A percentile compares a stretch with the other conserved stretches of the same genome.
These are phyloP conservation scores for Medicago arabica DNA, from an alignment of 306 rosid species.

Conservation along the genomic window DNA sequence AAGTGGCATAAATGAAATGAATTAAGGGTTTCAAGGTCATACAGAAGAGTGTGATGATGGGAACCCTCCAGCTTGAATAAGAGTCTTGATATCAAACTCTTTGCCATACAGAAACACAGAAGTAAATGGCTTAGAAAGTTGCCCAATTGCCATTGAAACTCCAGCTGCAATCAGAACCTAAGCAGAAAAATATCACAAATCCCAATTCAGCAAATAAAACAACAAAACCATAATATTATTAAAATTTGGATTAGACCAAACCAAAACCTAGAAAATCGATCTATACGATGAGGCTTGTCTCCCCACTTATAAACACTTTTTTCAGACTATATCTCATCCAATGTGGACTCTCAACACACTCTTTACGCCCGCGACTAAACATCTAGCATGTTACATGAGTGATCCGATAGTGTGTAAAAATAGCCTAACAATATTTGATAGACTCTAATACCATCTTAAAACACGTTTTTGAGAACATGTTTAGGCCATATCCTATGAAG, in stretches of 20 bases:
- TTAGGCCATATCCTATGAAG: too few species aligned
- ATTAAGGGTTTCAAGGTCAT: slow-evolving; percentile 38
- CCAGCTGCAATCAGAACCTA: slow-evolving; percentile 85
- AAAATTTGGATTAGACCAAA: not conserved
- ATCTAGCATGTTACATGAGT: not conserved
- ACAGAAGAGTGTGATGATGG: slow-evolving; percentile 97
- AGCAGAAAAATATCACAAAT: not conserved
- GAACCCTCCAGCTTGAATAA: slow-evolving; percentile 84
- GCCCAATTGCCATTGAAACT: slow-evolving; percentile 73
- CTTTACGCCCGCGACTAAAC: not conserved
- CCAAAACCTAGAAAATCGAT: not conserved
- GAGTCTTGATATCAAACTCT: slow-evolving; percentile 68
- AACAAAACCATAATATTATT: too few species aligned
- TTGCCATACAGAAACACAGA: slow-evolving; percentile 71
- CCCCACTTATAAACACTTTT: not conserved
- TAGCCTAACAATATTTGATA: not conserved
- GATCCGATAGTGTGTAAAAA: not conserved
- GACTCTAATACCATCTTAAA: not conserved
- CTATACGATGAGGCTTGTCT: not conserved
- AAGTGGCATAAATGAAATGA: slow-evolving; percentile 4
- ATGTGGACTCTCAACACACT: not conserved
- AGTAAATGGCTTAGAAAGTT: slow-evolving; percentile 80
- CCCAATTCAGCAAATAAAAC: slow-evolving; percentile 24
- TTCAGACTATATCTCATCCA: not conserved
- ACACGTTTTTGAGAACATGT: too few species aligned